phyloP scores from a whole-genome alignment of 805 yeast genomes.

The Starmerella stigmatis region DNA sequence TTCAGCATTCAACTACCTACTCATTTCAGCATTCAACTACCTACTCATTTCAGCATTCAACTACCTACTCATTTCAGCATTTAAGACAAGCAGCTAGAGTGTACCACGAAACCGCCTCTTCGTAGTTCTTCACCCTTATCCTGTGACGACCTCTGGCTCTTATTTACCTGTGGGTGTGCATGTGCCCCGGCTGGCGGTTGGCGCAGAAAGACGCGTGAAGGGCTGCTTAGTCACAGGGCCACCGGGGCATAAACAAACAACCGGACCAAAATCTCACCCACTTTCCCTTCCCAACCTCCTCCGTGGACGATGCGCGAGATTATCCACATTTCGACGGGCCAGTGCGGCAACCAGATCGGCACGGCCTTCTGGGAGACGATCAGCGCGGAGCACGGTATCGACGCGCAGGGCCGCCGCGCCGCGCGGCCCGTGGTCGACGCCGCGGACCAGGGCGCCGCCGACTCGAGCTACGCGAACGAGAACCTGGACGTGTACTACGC shows the following conservation, averaged over 20 bases:
- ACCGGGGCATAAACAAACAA: constrained; percentile 7
- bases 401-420: constrained; percentile 28
- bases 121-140: too few relatives aligned
- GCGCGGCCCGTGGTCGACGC: background rate
- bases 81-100: too few relatives aligned
- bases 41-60: too few relatives aligned
- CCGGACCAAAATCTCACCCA: constrained; percentile 2
- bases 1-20: too few relatives aligned
- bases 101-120: too few relatives aligned
- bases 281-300: background rate
- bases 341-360: constrained; percentile 94
- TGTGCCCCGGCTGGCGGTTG: too few relatives aligned
- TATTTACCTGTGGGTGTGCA: too few relatives aligned
- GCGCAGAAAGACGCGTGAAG: too few relatives aligned
- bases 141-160: too few relatives aligned
- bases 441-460: constrained; percentile 8
- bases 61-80: too few relatives aligned
- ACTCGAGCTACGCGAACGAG: constrained; percentile 28
- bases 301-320: constrained; percentile 28
- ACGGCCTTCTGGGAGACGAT: constrained; percentile 37
- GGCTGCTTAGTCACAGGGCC: background rate
- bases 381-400: constrained; percentile 35
- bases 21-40: too few relatives aligned
- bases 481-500: constrained; percentile 76
- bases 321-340: constrained; percentile 96